Percentiles rank a stretch among this genome's conserved stretches.
Conservation (phyloP, 164 flowering plant species). For the Platanus orientalis region DNA sequence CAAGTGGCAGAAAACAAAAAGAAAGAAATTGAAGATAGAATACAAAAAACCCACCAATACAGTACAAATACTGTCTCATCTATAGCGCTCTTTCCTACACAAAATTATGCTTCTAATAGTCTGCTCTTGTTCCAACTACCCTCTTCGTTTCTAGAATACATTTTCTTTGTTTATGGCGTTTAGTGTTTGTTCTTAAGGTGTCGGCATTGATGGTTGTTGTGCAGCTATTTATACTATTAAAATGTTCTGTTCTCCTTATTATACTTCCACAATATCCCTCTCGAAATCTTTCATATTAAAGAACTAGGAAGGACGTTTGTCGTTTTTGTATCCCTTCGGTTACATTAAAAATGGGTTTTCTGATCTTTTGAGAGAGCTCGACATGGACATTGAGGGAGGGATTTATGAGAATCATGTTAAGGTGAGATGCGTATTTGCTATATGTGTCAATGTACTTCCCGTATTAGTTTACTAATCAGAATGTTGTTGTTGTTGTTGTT, state of each 20-base stretch:
- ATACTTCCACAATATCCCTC: too few species aligned
- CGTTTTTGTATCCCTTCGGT: background rate
- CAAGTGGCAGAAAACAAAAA: too few species aligned
- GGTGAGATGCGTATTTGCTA: constrained; percentile 37
- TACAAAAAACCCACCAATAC: background rate
- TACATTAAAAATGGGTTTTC: constrained; percentile 16
- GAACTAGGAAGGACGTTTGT: constrained; percentile 8
- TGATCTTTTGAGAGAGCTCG: constrained; percentile 12
- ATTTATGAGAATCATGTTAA: constrained; percentile 30
- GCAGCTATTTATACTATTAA: background rate
- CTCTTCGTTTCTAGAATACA: constrained; percentile 5
- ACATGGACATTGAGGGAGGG: constrained; percentile 64
- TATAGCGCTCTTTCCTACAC: background rate
- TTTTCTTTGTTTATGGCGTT: constrained; percentile 14
- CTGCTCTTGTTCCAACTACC: constrained; percentile 22
- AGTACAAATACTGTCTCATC: background rate
- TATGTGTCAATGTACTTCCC: background rate
- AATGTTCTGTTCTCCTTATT: background rate
- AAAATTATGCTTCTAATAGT: constrained; percentile 1
- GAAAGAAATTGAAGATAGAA: too few species aligned
- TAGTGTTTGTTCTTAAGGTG: constrained; percentile 18
- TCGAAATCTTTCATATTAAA: background rate
- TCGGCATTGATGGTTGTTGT: constrained; percentile 11
- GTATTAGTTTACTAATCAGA: background rate
- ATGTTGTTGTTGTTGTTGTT: constrained; percentile 18